Evolutionary conservation across 176 grass and related monocot species (phyloP).

Genomic region (Carex scoparia): DNA sequence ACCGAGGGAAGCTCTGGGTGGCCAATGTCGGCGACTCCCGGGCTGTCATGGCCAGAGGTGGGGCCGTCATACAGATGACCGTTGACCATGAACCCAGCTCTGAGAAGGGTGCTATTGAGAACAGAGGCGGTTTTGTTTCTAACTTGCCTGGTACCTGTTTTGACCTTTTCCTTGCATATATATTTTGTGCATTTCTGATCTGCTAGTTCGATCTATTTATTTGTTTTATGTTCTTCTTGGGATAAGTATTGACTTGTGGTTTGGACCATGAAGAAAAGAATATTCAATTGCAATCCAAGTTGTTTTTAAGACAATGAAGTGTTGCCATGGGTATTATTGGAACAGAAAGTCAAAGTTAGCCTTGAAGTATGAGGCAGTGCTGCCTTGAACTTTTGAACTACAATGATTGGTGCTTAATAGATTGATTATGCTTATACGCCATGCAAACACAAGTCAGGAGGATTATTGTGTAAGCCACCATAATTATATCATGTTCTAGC

Average conservation of each 20-base stretch:
- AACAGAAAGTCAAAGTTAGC: not conserved
- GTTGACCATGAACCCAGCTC: constrained; percentile 39
- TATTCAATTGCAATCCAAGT: not conserved
- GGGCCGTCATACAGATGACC: constrained; percentile 20
- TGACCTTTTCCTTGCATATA: constrained; percentile 6
- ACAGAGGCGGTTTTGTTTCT: constrained; percentile 34
- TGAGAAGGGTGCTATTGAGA: constrained; percentile 32
- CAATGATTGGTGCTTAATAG: not conserved
- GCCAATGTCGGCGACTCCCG: constrained; percentile 39
- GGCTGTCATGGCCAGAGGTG: constrained; percentile 26
- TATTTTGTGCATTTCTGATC: not conserved
- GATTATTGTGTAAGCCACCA: not conserved
- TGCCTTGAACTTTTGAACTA: not conserved
- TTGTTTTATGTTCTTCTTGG: not conserved
- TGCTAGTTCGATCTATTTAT: not conserved
- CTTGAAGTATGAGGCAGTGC: not conserved
- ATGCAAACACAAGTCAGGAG: not conserved
- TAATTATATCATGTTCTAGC: not conserved
- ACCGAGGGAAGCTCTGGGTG: constrained; percentile 34
- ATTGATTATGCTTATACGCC: not conserved
- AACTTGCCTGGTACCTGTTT: constrained; percentile 30
- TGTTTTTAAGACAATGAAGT: not conserved
- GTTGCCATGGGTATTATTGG: not conserved
- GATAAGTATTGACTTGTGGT: not conserved
- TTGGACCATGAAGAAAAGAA: not conserved